Conservation (phyloP, 208 protist genomes). For the Crithidia fasciculata region DNA sequence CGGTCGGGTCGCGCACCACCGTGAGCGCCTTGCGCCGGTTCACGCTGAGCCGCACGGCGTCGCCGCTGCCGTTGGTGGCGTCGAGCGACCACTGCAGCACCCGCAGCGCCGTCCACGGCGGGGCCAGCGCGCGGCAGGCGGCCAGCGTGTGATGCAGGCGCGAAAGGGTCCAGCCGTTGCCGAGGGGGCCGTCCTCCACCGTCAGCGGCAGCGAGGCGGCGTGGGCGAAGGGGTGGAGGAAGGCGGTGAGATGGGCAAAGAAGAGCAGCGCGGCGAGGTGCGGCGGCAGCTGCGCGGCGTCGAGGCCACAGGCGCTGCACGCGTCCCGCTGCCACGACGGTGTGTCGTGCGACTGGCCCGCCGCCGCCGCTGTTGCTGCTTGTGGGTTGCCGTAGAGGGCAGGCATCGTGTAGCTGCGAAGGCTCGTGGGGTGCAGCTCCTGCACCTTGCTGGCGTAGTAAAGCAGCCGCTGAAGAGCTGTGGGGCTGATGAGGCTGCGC, state of each 20-base stretch:
- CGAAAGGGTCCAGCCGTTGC: constrained; percentile 21
- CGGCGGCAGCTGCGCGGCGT: constrained; percentile 9
- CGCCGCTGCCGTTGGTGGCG: constrained; percentile 53
- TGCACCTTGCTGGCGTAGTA: constrained; percentile 40
- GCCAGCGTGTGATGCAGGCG: constrained; percentile 25
- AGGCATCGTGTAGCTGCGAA: constrained; percentile 40
- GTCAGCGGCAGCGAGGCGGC: constrained; percentile 25
- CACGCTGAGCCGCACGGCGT: constrained; percentile 76
- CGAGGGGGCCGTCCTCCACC: constrained; percentile 28
- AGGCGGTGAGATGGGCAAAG: constrained; percentile 30
- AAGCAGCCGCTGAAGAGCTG: constrained; percentile 28
- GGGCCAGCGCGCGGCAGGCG: constrained; percentile 32
- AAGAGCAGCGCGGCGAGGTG: constrained; percentile 29
- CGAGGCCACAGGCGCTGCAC: constrained; percentile 30
- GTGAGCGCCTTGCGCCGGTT: constrained; percentile 85
- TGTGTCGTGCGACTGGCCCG: background rate
- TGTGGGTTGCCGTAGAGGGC: constrained; percentile 14
- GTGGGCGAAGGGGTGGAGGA: constrained; percentile 44
- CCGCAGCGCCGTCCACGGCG: constrained; percentile 49
- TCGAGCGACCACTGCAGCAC: constrained; percentile 49
- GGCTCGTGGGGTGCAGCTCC: constrained; percentile 31
- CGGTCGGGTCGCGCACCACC: constrained; percentile 51
- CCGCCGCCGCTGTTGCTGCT: background rate
- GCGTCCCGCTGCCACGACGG: constrained; percentile 24
- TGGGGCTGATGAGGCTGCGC: constrained; percentile 1